Percentiles rank a stretch among this genome's conserved stretches.
These are phyloP conservation scores for Tylopilus rubrobrunneus DNA, from an alignment of 768 basidiomycete species.

Conservation along the genomic window DNA sequence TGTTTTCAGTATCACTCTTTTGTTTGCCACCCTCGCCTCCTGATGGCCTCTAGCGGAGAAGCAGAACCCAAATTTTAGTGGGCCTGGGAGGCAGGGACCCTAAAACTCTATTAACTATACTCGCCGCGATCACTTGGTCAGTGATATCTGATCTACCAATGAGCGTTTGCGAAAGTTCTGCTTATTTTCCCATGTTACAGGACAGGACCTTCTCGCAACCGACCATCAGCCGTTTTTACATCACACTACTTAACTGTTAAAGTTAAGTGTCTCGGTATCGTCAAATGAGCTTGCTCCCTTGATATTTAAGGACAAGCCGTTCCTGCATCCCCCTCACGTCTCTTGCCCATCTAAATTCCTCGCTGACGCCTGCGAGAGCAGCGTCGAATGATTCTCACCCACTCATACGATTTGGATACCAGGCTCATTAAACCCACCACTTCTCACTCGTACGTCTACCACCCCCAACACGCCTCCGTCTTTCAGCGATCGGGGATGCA, in stretches of 20 bases:
- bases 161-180: constrained; percentile 6
- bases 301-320: constrained; percentile 30
- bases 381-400: constrained; percentile 27
- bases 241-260: constrained; percentile 27
- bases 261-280: constrained; percentile 24
- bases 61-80: constrained; percentile 1
- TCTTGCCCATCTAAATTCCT: constrained; percentile 6
- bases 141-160: constrained; percentile 22
- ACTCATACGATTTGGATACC: constrained; percentile 16
- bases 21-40: not conserved
- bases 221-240: constrained; percentile 32
- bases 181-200: constrained; percentile 23
- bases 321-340: constrained; percentile 9
- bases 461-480: constrained; percentile 11
- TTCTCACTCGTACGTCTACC: constrained; percentile 20
- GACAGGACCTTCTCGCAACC: constrained; percentile 21
- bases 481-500: constrained; percentile 43
- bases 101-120: constrained; percentile 31
- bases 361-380: constrained; percentile 16
- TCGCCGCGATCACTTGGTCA: constrained; percentile 11
- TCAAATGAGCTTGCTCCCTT: constrained; percentile 15
- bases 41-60: not conserved
- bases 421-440: constrained; percentile 28
- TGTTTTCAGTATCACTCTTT: not conserved
- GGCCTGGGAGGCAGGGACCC: constrained; percentile 17